A percentile compares a stretch with the other conserved stretches of the same genome.
Evolutionary conservation across 75 land plant genomes (phyloP).

Genomic region (Cupressus sempervirens): DNA sequence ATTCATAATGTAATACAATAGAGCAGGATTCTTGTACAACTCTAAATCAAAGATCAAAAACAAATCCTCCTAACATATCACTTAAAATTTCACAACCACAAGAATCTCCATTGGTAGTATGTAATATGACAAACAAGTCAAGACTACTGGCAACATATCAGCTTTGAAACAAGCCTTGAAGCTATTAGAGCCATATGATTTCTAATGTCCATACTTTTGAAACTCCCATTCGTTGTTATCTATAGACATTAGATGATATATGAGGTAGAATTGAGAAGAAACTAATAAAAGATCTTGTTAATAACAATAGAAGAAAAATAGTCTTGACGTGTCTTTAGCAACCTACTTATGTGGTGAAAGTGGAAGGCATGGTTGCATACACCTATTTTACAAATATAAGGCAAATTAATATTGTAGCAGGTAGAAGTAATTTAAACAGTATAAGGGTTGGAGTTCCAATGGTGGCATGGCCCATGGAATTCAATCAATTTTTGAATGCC

Average conservation of each 20-base stretch:
- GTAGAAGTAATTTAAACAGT: background rate
- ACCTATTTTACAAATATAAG: conserved; percentile 27
- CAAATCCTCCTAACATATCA: background rate
- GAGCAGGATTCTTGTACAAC: background rate
- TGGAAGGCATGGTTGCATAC: conserved; percentile 79
- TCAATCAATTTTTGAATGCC: no score
- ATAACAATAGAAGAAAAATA: background rate
- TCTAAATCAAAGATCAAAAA: background rate
- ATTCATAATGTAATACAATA: no score
- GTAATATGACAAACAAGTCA: background rate
- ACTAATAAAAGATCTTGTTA: background rate
- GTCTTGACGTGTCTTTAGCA: conserved; percentile 71
- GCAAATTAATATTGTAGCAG: background rate
- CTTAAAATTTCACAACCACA: background rate
- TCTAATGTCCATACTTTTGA: conserved; percentile 72
- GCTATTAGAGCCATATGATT: background rate
- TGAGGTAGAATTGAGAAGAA: background rate
- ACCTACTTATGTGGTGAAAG: conserved; percentile 68
- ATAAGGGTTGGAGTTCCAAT: no score
- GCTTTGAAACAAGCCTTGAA: background rate
- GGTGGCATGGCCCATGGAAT: no score
- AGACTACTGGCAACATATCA: background rate
- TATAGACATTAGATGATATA: conserved; percentile 19
- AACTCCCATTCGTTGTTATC: conserved; percentile 84
- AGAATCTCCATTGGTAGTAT: background rate